phyloP scores from a whole-genome alignment of 495 filamentous ascomycete species.

The Lophiostoma macrostomum region DNA sequence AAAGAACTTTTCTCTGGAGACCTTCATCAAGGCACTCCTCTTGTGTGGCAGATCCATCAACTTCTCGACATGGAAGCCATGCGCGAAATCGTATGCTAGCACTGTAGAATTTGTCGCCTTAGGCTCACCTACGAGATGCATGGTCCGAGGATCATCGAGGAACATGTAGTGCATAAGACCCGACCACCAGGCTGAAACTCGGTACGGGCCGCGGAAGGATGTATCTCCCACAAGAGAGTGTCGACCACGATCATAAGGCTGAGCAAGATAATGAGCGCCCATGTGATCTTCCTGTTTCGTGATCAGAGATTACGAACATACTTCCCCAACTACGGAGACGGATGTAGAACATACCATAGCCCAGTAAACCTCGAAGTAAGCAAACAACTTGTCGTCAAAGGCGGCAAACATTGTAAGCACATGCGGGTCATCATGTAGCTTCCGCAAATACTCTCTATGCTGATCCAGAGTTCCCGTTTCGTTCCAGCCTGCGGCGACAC shows the following conservation, averaged over 20 bases:
- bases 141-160: slow-evolving; percentile 65
- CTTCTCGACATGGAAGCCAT: slow-evolving; percentile 63
- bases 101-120: slow-evolving; percentile 58
- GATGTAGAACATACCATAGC: slow-evolving; percentile 51
- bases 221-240: slow-evolving; percentile 67
- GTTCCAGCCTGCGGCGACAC: slow-evolving; percentile 67
- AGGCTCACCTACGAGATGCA: slow-evolving; percentile 62
- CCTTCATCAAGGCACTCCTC: slow-evolving; percentile 58
- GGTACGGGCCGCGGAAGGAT: slow-evolving; percentile 60
- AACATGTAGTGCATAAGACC: slow-evolving; percentile 68
- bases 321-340: neutral
- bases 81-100: slow-evolving; percentile 62
- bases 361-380: slow-evolving; percentile 72
- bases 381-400: slow-evolving; percentile 60
- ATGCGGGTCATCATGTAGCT: slow-evolving; percentile 60
- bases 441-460: slow-evolving; percentile 59
- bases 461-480: slow-evolving; percentile 62
- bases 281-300: slow-evolving; percentile 66
- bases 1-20: slow-evolving; percentile 65
- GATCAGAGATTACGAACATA: slow-evolving; percentile 2
- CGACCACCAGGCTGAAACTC: slow-evolving; percentile 67
- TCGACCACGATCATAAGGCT: slow-evolving; percentile 63
- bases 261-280: slow-evolving; percentile 61
- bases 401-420: slow-evolving; percentile 59
- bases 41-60: slow-evolving; percentile 66